Base-by-base conservation (phyloP, 805 yeast genomes). In the Candida gorgasii region DNA sequence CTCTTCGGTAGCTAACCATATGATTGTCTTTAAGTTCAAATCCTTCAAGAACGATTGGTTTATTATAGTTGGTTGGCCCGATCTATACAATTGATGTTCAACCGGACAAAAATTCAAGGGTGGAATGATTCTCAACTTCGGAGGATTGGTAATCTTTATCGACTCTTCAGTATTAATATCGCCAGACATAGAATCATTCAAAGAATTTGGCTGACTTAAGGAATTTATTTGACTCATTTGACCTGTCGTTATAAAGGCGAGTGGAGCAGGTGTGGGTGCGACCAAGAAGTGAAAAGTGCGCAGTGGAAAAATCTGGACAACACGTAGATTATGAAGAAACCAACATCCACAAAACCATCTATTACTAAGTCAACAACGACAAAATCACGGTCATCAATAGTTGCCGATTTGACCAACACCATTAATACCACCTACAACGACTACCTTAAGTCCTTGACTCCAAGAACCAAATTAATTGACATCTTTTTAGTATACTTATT, bases 41-140 rank as follows among this genome's bases (percentile, higher is more conserved):
- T 86, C 84, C 45, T 81, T 74, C 24, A 93, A 63, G 58, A 92
- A 93, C 38, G 92, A 84, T 63, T 90, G 90, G 61, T 89, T 93
- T 43, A 92, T 83, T n/a, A 89, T 84, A 11, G 95, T 82, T 12
- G 99, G 99, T 62, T 89, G 97, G 0, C 98, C 98, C 11, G 93
- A 83, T 28, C 99, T 70, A 63, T 90, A 92, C 35, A 92, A 68
- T 48, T 84, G 81, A 38, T 83, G 75, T 58, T 93, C 98, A 11
- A 93, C 98, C 0, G 98, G 97, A 50, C 97, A 86, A 61, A 92
- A 92, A 64, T 93, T 93, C 50, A 90, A 66, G 0, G 99, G 99
- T 2, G 99, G 99, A 3, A 93, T 90, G 17, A 88, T 82, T 34
- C 89, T 66, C 49, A 78, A 65, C 29, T 72, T 59, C 6, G 93